Evolutionary conservation across 164 flowering plant genomes (phyloP).

Genomic region (Nymphaea thermarum): DNA sequence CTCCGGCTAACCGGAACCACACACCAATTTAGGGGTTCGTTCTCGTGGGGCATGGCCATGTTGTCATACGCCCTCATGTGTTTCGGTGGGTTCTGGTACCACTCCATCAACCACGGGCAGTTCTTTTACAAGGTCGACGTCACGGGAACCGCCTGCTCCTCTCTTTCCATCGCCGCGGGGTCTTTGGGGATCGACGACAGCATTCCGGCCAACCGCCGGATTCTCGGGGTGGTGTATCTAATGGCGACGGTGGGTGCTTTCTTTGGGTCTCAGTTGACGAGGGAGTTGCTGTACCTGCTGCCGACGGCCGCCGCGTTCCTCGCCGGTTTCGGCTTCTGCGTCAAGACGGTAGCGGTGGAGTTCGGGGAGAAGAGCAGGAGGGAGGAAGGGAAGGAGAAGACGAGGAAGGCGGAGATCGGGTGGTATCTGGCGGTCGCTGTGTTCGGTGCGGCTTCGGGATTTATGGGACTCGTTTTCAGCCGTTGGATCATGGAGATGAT

Average conservation of each 20-base stretch:
- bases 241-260: not conserved
- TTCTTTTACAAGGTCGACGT: constrained; percentile 1
- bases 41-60: not conserved
- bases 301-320: not conserved
- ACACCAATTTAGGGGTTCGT: not conserved
- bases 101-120: not conserved
- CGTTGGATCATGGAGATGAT: not conserved
- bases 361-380: not conserved
- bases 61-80: constrained; percentile 1
- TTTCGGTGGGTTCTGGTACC: constrained; percentile 1
- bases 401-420: not conserved
- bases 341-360: not conserved
- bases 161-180: not conserved
- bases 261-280: not conserved
- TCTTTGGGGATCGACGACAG: constrained; percentile 1
- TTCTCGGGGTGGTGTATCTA: not conserved
- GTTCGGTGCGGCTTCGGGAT: not conserved
- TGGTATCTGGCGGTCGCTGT: not conserved
- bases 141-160: not conserved
- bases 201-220: not conserved
- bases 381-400: not conserved
- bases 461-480: not conserved
- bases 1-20: not conserved
- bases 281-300: not conserved
- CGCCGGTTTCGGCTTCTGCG: not conserved